phyloP scores from a whole-genome alignment of 2,329 filamentous ascomycete species.

The Hymenoscyphus albidus region DNA sequence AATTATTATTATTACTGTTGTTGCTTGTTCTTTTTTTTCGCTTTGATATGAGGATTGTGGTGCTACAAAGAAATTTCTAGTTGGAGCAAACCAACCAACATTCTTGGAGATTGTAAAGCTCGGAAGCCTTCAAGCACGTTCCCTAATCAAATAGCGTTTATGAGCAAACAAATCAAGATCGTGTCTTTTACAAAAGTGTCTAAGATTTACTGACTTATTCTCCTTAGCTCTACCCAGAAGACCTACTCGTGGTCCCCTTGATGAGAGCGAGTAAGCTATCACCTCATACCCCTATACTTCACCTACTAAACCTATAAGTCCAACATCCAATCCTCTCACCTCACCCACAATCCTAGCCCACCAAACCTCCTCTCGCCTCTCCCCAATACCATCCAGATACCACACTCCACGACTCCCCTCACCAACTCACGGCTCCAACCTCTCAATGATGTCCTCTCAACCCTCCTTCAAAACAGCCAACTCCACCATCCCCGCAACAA shows the following conservation, averaged over 20 bases:
- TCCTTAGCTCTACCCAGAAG: constrained; percentile 48
- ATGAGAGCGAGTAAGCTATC: constrained; percentile 64
- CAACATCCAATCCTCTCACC: constrained; percentile 14
- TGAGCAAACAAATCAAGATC: background rate
- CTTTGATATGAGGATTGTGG: background rate
- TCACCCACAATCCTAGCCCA: constrained; percentile 5
- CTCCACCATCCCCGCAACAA: constrained; percentile 37
- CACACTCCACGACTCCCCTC: constrained; percentile 28
- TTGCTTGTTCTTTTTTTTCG: background rate
- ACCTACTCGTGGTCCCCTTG: constrained; percentile 74
- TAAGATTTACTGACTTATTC: constrained; percentile 7
- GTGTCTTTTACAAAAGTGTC: background rate
- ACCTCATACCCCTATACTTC: background rate
- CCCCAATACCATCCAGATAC: constrained; percentile 23
- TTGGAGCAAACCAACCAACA: background rate
- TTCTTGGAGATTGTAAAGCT: background rate
- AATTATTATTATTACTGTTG: too few species aligned
- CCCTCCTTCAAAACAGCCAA: constrained; percentile 27
- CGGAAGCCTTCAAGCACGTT: background rate
- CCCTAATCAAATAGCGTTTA: background rate
- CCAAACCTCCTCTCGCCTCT: constrained; percentile 21
- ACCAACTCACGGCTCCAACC: constrained; percentile 28
- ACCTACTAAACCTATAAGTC: constrained; percentile 9
- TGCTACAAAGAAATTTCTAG: background rate
- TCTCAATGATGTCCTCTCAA: constrained; percentile 20